Conservation (phyloP, 2,329 filamentous ascomycete species). For the Cladosporium oxysporum region DNA sequence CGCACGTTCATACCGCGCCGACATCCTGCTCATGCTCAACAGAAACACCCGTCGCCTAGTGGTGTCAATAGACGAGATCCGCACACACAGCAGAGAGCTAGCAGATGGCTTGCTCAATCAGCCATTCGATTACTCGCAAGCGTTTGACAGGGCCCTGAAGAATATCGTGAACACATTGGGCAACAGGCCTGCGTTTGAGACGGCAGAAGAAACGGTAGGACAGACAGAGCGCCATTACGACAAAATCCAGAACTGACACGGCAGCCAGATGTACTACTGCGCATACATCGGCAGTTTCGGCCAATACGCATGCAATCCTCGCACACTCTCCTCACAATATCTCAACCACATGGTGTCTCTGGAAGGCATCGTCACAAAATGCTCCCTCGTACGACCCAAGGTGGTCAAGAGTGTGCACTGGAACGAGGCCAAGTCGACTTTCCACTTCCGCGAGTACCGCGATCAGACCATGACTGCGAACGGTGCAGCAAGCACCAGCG, state of each 20-base stretch:
- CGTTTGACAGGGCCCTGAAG: slow-evolving; percentile 89
- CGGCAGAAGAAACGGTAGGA: slow-evolving; percentile 68
- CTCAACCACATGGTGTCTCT: slow-evolving; percentile 97
- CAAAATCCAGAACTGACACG: not conserved
- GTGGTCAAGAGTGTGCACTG: slow-evolving; percentile 98
- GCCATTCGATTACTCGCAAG: slow-evolving; percentile 84
- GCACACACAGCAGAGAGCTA: slow-evolving; percentile 81
- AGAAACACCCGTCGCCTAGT: slow-evolving; percentile 60
- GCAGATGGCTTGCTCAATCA: slow-evolving; percentile 76
- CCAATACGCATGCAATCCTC: slow-evolving; percentile 89
- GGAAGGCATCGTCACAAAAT: slow-evolving; percentile 96
- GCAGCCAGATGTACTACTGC: slow-evolving; percentile 73
- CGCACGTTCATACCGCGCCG: slow-evolving; percentile 77
- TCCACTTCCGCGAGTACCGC: slow-evolving; percentile 85
- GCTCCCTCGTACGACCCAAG: slow-evolving; percentile 92
- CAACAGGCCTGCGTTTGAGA: slow-evolving; percentile 73
- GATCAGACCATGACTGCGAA: slow-evolving; percentile 96
- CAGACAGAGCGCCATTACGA: not conserved
- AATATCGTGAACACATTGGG: slow-evolving; percentile 80
- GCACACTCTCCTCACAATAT: slow-evolving; percentile 83
- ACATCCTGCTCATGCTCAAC: slow-evolving; percentile 77
- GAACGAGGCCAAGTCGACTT: slow-evolving; percentile 82
- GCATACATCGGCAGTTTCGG: slow-evolving; percentile 97
- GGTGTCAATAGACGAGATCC: slow-evolving; percentile 79
- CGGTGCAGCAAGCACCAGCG: slow-evolving; percentile 82